Evolutionary conservation across 352 stramenopile genomes (phyloP).

Genomic region (Phytophthora rubi): DNA sequence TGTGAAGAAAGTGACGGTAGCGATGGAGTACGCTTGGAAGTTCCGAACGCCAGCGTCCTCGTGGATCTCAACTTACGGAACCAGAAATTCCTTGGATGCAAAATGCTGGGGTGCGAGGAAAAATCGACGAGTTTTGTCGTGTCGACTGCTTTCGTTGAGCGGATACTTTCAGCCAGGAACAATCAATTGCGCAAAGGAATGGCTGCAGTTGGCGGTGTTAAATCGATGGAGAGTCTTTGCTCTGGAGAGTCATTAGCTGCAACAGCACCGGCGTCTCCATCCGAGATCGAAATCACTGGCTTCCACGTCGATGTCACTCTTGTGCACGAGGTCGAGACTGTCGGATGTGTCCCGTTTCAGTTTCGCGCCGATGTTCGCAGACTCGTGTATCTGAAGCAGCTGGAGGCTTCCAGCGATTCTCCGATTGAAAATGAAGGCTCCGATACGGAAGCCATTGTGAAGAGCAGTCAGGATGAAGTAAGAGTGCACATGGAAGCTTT

Average conservation of each 20-base stretch:
- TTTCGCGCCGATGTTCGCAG: conserved; percentile 23
- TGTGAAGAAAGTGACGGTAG: conserved; percentile 10
- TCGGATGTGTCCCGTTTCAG: conserved; percentile 24
- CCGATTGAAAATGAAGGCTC: background rate
- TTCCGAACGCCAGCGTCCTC: conserved; percentile 27
- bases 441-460: background rate
- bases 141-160: conserved; percentile 54
- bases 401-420: background rate
- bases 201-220: background rate
- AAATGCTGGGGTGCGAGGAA: conserved; percentile 32
- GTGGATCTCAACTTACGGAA: conserved; percentile 35
- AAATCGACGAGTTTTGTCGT: conserved; percentile 45
- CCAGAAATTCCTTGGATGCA: conserved; percentile 50
- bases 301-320: conserved; percentile 24
- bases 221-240: background rate
- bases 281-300: conserved; percentile 30
- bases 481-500: conserved; percentile 23
- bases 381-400: conserved; percentile 9
- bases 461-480: background rate
- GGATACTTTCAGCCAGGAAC: conserved; percentile 41
- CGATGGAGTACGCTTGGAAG: conserved; percentile 30
- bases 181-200: conserved; percentile 38
- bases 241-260: background rate
- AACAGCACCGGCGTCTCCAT: conserved; percentile 1
- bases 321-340: conserved; percentile 28